Conservation (phyloP, 768 basidiomycete genomes). For the Collybiopsis luxurians region DNA sequence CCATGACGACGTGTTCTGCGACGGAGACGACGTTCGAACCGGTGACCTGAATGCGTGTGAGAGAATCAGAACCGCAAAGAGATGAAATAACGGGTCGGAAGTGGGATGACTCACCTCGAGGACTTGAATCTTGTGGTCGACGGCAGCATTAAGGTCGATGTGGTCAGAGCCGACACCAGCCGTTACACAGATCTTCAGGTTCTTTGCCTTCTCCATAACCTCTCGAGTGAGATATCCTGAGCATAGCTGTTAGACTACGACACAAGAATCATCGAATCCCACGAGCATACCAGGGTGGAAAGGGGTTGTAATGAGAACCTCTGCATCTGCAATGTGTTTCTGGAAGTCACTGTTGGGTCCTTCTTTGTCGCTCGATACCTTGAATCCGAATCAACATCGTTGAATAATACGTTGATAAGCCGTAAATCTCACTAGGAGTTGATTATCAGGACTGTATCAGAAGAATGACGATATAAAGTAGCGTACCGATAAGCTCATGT, state of each 20-base stretch:
- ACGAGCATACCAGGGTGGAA: conserved; percentile 83
- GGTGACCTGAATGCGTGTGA: conserved; percentile 46
- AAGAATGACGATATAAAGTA: not conserved
- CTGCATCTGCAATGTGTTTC: conserved; percentile 76
- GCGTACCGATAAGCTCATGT: conserved; percentile 70
- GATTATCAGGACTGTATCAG: not conserved
- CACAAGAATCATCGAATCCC: conserved; percentile 47
- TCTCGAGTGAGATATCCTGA: not conserved
- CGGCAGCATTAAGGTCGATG: conserved; percentile 86
- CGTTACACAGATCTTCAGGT: conserved; percentile 87
- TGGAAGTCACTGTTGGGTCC: conserved; percentile 79
- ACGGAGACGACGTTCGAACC: conserved; percentile 91
- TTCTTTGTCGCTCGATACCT: conserved; percentile 83
- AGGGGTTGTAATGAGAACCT: conserved; percentile 78
- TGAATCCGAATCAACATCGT: not conserved
- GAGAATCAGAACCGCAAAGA: conserved; percentile 9
- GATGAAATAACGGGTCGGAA: too few species aligned
- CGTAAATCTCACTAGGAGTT: not conserved
- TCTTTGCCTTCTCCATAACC: conserved; percentile 59
- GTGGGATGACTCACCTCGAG: conserved; percentile 47
- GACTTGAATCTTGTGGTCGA: conserved; percentile 76
- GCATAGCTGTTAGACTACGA: not conserved
- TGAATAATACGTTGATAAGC: not conserved
- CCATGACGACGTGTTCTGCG: conserved; percentile 90
- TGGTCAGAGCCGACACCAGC: conserved; percentile 94